Percentiles rank a stretch among this genome's conserved stretches.
These are phyloP conservation scores for Xerocomus alliaceus DNA, from an alignment of 1,284 basidiomycete species.

Conservation along the genomic window DNA sequence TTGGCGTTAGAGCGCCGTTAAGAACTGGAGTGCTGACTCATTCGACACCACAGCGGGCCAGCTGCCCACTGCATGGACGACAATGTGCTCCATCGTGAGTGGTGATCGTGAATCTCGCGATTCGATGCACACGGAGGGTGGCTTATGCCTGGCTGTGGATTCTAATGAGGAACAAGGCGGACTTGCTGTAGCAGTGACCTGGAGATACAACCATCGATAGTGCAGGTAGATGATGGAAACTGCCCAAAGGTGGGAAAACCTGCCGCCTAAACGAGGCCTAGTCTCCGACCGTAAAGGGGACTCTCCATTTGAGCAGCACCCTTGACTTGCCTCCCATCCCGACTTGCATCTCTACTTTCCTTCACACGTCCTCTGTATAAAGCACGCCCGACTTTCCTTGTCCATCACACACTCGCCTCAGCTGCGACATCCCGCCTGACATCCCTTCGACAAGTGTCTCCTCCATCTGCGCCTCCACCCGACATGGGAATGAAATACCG, in stretches of 20 bases:
- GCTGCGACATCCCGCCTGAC: constrained; percentile 3
- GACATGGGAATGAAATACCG: constrained; percentile 89
- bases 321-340: constrained; percentile 13
- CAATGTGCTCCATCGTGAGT: too few relatives aligned
- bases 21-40: background rate
- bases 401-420: background rate
- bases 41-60: background rate
- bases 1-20: background rate
- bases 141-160: too few relatives aligned
- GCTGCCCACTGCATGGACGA: too few relatives aligned
- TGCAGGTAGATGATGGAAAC: constrained; percentile 2
- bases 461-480: background rate
- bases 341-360: constrained; percentile 16
- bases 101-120: too few relatives aligned
- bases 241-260: constrained; percentile 37
- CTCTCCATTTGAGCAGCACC: constrained; percentile 12
- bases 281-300: constrained; percentile 35
- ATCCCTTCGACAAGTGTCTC: background rate
- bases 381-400: constrained; percentile 20
- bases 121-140: too few relatives aligned
- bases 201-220: constrained; percentile 9
- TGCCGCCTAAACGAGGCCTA: constrained; percentile 33
- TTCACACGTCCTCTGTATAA: constrained; percentile 44
- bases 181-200: too few relatives aligned
- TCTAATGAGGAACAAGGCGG: too few relatives aligned